Evolutionary conservation across 352 stramenopile species (phyloP), one percentile per base, ranked within the genome.

Genomic region (Phytopythium sindhum): DNA sequence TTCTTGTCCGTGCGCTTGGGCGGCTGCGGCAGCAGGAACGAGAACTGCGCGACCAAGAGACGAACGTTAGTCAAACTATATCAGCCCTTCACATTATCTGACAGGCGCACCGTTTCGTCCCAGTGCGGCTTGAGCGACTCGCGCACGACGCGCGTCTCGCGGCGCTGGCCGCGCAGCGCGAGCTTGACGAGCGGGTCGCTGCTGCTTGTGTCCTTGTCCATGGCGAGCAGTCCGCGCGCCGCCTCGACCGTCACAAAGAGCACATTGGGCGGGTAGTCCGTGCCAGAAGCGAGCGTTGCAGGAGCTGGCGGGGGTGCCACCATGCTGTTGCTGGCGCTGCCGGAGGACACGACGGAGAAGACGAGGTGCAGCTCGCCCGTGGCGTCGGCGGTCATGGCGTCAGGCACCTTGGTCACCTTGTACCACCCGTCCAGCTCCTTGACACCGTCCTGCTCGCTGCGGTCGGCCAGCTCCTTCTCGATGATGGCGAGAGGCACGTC

Each of bases 181-280:
- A 96, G 67, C 60, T 93, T 92, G 35, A 96, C 88, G 31, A 96
- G 77, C 51, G 92, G 92, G 64, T 98, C 92, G 66, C 83, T 94
- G 66, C 83, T 94, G 52, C 67, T 81, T 26, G 88, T 78, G 62
- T 90, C 76, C 56, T 67, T 64, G 70, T 96, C 86, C 81, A 96
- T 95, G 12, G 84, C 70, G 53, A 96, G 74, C 29, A 97, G 70
- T 37, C 91, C 84, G 48, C 78, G 80, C 39, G 78, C 84, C n/a
- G 80, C 86, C 39, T 90, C 78, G 60, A 92, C 80, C 9, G 81
- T 90, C 28, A 90, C 81, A 45, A 81, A 87, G 4, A 92, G 68
- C 56, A 90, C 52, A 33, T 92, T 92, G 6, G 81, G 78, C 44
- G 72, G 55, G 19, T 62, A 63, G 14, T 35, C 61, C 24, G 62